phyloP scores from a whole-genome alignment of 192 early-diverging fungal genomes.

The Nowakowskiella sp. region DNA sequence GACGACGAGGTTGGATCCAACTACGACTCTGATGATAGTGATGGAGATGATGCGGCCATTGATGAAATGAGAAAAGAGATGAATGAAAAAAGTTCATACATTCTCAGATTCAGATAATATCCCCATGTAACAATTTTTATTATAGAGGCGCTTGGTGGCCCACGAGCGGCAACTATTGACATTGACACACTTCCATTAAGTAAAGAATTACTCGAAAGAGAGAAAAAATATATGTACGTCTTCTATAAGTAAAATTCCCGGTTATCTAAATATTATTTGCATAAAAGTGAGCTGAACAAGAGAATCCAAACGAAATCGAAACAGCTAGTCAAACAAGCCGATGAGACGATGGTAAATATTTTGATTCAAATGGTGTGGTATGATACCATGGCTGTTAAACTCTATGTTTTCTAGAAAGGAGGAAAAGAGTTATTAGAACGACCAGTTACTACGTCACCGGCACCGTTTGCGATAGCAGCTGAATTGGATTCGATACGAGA shows the following conservation, averaged over 20 bases:
- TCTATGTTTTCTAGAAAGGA: slow-evolving; percentile 27
- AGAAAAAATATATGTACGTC: slow-evolving; percentile 36
- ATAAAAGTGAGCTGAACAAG: slow-evolving; percentile 35
- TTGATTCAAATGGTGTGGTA: background rate
- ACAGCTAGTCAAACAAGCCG: slow-evolving; percentile 32
- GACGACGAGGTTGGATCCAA: no score
- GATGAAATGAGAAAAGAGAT: no score
- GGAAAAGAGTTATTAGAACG: slow-evolving; percentile 33
- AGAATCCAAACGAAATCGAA: slow-evolving; percentile 33
- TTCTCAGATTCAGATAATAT: no score
- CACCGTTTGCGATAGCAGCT: slow-evolving; percentile 17
- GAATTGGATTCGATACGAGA: slow-evolving; percentile 20
- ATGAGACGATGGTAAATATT: slow-evolving; percentile 27
- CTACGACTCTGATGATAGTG: no score
- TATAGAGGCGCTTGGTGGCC: no score
- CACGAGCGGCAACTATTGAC: no score
- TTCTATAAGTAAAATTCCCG: background rate
- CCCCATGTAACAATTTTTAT: no score
- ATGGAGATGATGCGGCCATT: no score
- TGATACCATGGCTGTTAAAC: slow-evolving; percentile 1
- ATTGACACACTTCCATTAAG: no score
- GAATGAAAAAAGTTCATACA: no score
- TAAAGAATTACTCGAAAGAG: slow-evolving; percentile 32
- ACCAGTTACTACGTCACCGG: slow-evolving; percentile 16
- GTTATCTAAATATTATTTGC: background rate